These are phyloP conservation scores for Filobasidium floriforme DNA, from an alignment of 768 basidiomycete genomes.

Conservation along the genomic window DNA sequence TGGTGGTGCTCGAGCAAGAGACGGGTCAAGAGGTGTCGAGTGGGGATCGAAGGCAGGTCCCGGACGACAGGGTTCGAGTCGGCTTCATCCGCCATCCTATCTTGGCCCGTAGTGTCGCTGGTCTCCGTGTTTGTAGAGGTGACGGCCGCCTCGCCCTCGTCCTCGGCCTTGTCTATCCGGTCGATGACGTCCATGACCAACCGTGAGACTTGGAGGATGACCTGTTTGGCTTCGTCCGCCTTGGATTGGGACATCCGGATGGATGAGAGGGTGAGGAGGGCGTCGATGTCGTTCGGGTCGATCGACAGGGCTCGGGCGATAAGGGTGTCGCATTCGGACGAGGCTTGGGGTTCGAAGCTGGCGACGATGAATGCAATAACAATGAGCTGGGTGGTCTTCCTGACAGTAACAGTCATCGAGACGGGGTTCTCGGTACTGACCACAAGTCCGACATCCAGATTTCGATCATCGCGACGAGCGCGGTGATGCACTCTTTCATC, in stretches of 20 bases:
- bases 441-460: conserved; percentile 97
- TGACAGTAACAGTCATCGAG: conserved; percentile 6
- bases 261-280: conserved; percentile 69
- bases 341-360: conserved; percentile 75
- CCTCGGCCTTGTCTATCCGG: conserved; percentile 8
- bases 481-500: conserved; percentile 63
- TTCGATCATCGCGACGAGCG: conserved; percentile 80
- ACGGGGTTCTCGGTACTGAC: conserved; percentile 49
- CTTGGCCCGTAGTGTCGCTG: conserved; percentile 6
- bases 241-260: conserved; percentile 81
- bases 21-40: conserved; percentile 66
- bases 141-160: neutral
- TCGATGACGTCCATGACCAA: conserved; percentile 9
- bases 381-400: too few relatives aligned
- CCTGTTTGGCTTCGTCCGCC: conserved; percentile 69
- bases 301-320: conserved; percentile 63
- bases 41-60: conserved; percentile 63
- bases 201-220: conserved; percentile 45
- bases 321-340: conserved; percentile 70
- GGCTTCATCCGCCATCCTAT: neutral
- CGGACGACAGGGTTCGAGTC: neutral
- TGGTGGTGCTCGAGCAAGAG: conserved; percentile 69
- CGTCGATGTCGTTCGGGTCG: conserved; percentile 69
- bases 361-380: neutral
- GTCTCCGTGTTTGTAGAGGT: neutral